Conservation (phyloP, 108 stramenopile species). For the Phaeodactylum tricornutum region DNA sequence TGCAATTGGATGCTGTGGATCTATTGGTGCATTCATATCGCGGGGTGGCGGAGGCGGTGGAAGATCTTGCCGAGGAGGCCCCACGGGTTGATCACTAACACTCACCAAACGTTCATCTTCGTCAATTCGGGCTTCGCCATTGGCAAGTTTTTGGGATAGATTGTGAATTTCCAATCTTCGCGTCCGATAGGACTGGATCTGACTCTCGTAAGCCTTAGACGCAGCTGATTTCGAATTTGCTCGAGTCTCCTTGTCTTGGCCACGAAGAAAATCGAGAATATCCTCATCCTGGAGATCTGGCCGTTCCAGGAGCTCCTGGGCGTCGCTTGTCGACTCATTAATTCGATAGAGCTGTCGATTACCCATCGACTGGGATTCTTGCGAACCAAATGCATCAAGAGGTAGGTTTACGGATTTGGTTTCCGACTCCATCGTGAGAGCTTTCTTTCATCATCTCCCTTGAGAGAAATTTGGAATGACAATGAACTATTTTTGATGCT, state of each 20-base stretch:
- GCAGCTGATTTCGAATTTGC: not conserved
- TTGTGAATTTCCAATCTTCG: conserved; percentile 21
- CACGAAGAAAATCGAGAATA: conserved; percentile 14
- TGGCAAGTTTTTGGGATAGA: conserved; percentile 3
- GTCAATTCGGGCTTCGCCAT: conserved; percentile 19
- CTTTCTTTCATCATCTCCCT: no score
- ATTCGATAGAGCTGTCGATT: not conserved
- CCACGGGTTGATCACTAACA: conserved; percentile 5
- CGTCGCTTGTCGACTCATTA: not conserved
- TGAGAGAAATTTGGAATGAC: no score
- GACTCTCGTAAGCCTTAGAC: conserved; percentile 5
- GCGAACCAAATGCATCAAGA: no score
- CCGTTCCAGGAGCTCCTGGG: not conserved
- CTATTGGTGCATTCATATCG: not conserved
- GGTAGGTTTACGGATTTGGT: no score
- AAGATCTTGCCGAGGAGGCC: conserved; percentile 17
- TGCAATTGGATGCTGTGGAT: no score
- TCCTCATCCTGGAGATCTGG: conserved; percentile 14
- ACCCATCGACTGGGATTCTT: no score
- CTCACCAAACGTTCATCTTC: conserved; percentile 25
- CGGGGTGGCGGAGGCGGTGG: conserved; percentile 7
- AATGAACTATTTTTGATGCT: no score
- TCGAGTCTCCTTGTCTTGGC: not conserved
- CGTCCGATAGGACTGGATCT: conserved; percentile 7
- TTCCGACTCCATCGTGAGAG: no score